A percentile compares a stretch with the other conserved stretches of the same genome.
Conservation (phyloP, 495 filamentous ascomycete species). For the Antarctomyces pellizariae region DNA sequence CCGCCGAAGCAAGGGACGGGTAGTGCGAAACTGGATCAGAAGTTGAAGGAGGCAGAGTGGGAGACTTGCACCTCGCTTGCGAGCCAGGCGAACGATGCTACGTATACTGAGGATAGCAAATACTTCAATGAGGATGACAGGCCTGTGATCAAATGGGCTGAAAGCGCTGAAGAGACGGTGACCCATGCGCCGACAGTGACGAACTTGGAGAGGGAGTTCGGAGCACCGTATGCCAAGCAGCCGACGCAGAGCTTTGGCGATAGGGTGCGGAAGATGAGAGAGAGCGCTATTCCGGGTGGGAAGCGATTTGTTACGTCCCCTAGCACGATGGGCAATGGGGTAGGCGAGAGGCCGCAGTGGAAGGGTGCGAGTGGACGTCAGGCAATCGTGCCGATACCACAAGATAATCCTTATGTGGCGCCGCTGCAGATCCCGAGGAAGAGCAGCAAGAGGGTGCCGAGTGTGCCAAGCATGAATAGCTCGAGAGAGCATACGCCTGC, state of each 20-base stretch:
- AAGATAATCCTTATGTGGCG: conserved; percentile 18
- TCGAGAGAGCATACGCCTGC: not conserved
- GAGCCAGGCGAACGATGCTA: no score
- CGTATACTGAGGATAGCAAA: no score
- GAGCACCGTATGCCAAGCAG: no score
- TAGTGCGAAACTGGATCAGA: no score
- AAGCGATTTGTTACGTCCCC: conserved; percentile 10
- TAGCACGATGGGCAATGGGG: no score
- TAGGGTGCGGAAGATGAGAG: conserved; percentile 19
- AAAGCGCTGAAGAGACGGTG: no score
- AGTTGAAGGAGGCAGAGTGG: no score
- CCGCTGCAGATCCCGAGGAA: conserved; percentile 23
- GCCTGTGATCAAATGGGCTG: no score
- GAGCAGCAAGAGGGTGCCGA: conserved; percentile 8
- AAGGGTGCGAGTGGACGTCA: conserved; percentile 27
- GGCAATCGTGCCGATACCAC: conserved; percentile 22
- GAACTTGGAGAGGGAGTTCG: no score
- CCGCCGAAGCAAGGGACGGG: no score
- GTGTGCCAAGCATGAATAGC: not conserved
- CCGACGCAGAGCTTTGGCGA: conserved; percentile 23
- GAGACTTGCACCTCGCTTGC: no score
- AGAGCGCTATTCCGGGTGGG: conserved; percentile 12
- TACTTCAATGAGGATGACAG: no score
- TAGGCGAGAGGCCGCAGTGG: conserved; percentile 22
- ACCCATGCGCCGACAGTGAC: conserved; percentile 4